phyloP scores from a whole-genome alignment of 257 asterid genomes.

The Paraleonurus japonicus region DNA sequence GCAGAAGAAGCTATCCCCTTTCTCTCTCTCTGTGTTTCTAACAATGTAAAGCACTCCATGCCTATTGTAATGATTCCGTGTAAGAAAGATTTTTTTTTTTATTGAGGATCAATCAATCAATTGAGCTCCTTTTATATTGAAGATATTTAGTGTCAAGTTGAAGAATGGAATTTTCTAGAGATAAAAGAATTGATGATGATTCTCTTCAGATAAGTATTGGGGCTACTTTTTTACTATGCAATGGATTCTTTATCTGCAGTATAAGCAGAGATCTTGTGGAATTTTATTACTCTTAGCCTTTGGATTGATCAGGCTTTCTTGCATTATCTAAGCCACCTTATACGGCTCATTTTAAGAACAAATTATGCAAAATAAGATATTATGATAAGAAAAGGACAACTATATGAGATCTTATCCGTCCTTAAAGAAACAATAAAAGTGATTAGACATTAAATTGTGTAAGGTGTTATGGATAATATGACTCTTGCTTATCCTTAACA shows the following conservation, averaged over 20 bases:
- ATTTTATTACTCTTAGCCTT: background rate
- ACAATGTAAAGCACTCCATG: conserved; percentile 29
- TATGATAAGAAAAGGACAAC: background rate
- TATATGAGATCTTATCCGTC: background rate
- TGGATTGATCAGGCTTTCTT: background rate
- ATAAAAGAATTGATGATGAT: conserved; percentile 4
- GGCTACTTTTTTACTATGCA: background rate
- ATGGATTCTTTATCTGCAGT: background rate
- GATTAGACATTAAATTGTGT: background rate
- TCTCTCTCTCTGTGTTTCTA: conserved; percentile 23
- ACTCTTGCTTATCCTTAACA: background rate
- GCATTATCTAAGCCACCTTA: background rate
- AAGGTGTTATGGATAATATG: background rate
- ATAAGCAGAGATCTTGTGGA: background rate
- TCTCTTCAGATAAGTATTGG: conserved; percentile 34
- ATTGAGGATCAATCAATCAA: background rate
- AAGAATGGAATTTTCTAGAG: background rate
- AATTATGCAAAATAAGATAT: background rate
- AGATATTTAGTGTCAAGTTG: background rate
- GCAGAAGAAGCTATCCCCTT: conserved; percentile 1
- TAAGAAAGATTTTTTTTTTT: background rate
- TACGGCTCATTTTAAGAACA: background rate
- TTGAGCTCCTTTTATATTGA: conserved; percentile 24
- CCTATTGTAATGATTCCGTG: conserved; percentile 13
- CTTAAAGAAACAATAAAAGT: background rate